Base-by-base conservation (phyloP, 768 basidiomycete genomes). In the Macrocybe gigantea region DNA sequence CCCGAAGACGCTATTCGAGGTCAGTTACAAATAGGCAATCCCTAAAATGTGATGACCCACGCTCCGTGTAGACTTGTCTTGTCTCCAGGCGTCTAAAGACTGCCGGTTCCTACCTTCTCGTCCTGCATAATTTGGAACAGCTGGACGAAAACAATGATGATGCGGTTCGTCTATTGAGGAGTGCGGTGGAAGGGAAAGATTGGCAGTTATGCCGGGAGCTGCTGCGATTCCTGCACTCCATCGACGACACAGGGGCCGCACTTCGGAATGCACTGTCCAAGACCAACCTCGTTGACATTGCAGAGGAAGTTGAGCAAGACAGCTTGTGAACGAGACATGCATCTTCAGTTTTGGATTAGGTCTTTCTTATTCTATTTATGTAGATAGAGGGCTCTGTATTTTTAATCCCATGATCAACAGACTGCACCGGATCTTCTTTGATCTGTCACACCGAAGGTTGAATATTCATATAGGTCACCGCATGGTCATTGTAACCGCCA, bases 141-240 rank as follows among this genome's bases (percentile, higher is more conserved):
- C 71, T 92, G 43, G 88, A 93, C 54, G 85, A 88, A 60, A 68
- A 80, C 57, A 81, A 82, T 58, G 77, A 74, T 33, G 91, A 97
- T 57, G 92, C 87, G 3, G 78, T 92, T 22, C 78, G 90, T 34
- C 72, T 99, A 15, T 69, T 99, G 44, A 78, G 77, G 41, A 77
- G 77, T 49, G 93, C 93, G 6, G 74, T 91, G 13, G 77, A 79
- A 6, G 80, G 76, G 4, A 80, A 86, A 51, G 92, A 96, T 44
- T 96, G 88, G 84, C 83, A 90, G 59, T 72, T 99, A 8, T 96
- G 89, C 67, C 82, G 88, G 49, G 95, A 98, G 61, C 73, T 99
- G 10, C 68, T 97, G 11, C 82, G 95, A 13, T 99, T 99, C 67
- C 64, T 98, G 41, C 89, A 87, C 61, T 93, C 89, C 2, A 87